phyloP scores from a whole-genome alignment of 2,329 filamentous ascomycete genomes.

The Orbilia oligospora region DNA sequence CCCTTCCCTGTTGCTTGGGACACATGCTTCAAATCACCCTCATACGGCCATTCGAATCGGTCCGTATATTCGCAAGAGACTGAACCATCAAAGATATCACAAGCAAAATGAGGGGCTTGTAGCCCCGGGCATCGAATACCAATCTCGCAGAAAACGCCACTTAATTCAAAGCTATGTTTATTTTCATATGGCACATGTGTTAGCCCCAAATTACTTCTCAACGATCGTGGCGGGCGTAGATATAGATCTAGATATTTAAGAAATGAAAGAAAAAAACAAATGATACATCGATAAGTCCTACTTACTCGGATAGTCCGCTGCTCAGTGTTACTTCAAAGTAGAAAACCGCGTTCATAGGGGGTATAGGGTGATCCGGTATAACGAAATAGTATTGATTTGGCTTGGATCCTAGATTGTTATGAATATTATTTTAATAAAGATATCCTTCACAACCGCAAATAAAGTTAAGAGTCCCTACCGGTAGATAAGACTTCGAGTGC shows the following conservation, averaged over 20 bases:
- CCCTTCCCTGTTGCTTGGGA: background rate
- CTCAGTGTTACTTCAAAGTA: slow-evolving; percentile 37
- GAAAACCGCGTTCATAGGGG: slow-evolving; percentile 12
- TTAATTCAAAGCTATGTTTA: background rate
- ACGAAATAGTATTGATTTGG: background rate
- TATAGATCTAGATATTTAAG: too few species aligned
- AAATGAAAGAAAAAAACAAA: background rate
- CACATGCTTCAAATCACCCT: background rate
- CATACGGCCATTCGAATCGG: background rate
- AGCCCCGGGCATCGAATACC: background rate
- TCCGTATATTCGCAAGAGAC: background rate
- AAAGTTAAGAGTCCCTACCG: background rate
- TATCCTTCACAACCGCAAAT: too few species aligned
- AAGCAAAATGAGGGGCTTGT: background rate
- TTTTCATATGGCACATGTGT: background rate
- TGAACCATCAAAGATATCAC: background rate
- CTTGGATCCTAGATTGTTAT: background rate
- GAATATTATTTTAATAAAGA: too few species aligned
- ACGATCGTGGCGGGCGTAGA: background rate
- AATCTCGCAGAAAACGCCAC: background rate
- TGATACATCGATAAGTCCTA: background rate
- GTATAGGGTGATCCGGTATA: slow-evolving; percentile 25
- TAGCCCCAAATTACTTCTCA: background rate
- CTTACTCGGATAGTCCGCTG: background rate
- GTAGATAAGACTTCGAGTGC: background rate